Evolutionary conservation across 495 filamentous ascomycete species (phyloP).

Genomic region (Neurospora sp.): DNA sequence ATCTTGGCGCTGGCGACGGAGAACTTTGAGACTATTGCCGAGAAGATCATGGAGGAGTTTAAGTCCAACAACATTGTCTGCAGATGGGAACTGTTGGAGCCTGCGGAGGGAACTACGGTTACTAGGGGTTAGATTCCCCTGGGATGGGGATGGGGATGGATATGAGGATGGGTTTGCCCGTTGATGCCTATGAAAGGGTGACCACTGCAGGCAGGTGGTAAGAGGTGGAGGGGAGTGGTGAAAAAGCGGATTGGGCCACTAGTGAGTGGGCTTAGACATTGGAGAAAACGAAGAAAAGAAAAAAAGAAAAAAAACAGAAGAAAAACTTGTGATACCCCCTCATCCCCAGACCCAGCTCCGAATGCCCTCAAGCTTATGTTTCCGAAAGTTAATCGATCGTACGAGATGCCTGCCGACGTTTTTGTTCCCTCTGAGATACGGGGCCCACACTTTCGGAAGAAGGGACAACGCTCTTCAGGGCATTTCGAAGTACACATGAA

Average conservation of each 20-base stretch:
- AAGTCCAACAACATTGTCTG: constrained; percentile 53
- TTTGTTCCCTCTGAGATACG: neutral
- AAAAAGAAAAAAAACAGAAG: constrained; percentile 4
- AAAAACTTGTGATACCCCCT: constrained; percentile 9
- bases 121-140: constrained; percentile 7
- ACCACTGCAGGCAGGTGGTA: neutral
- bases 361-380: neutral
- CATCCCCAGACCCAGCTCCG: neutral
- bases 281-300: neutral
- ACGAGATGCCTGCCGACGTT: neutral
- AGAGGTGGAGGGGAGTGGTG: neutral
- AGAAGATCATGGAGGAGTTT: constrained; percentile 61
- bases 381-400: neutral
- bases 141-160: neutral
- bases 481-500: neutral
- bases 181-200: neutral
- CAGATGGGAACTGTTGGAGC: constrained; percentile 78
- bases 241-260: neutral
- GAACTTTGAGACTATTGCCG: constrained; percentile 76
- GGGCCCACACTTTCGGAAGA: neutral
- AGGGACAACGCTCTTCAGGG: neutral
- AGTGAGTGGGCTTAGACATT: neutral
- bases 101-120: constrained; percentile 73
- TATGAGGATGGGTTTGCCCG: neutral
- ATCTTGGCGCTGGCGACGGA: constrained; percentile 85